Percentiles rank a stretch among this genome's conserved stretches.
Evolutionary conservation across 179 eudicot species (phyloP).

Genomic region (Monotropa hypopitys): DNA sequence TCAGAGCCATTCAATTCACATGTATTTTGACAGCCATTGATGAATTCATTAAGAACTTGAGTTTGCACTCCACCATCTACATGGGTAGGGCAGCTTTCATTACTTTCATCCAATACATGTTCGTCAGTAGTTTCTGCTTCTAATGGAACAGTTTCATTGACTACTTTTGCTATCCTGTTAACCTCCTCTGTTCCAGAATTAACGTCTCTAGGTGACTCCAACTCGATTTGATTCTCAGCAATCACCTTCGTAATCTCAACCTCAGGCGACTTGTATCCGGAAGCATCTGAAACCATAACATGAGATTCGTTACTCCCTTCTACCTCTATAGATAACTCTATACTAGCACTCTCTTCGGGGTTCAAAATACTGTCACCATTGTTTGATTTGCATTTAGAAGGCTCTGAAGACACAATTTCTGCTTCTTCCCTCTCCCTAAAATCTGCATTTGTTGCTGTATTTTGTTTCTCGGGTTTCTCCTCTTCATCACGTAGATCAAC

Average conservation of each 20-base stretch:
- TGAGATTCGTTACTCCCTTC: conserved; percentile 11
- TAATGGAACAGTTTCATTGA: conserved; percentile 4
- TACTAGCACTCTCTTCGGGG: conserved; percentile 6
- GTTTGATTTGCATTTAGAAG: neutral
- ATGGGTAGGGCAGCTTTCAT: conserved; percentile 6
- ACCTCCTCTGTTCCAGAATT: conserved; percentile 9
- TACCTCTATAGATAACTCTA: conserved; percentile 5
- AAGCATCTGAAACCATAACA: conserved; percentile 1
- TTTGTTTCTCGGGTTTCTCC: conserved; percentile 8
- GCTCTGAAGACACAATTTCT: neutral
- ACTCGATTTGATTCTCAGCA: conserved; percentile 11
- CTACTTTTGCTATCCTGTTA: conserved; percentile 8
- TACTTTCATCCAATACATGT: neutral
- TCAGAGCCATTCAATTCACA: conserved; percentile 11
- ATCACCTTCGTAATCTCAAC: neutral
- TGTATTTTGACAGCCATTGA: conserved; percentile 10
- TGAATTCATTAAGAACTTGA: conserved; percentile 11
- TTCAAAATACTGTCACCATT: conserved; percentile 11
- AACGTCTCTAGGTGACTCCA: conserved; percentile 4
- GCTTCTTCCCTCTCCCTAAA: conserved; percentile 7
- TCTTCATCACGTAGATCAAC: conserved; percentile 5
- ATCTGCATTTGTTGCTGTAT: neutral
- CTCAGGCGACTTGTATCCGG: conserved; percentile 7
- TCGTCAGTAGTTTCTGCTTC: conserved; percentile 4
- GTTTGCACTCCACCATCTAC: conserved; percentile 9